phyloP scores from a whole-genome alignment of 2,329 filamentous ascomycete species.

The Cladosporium sp. region DNA sequence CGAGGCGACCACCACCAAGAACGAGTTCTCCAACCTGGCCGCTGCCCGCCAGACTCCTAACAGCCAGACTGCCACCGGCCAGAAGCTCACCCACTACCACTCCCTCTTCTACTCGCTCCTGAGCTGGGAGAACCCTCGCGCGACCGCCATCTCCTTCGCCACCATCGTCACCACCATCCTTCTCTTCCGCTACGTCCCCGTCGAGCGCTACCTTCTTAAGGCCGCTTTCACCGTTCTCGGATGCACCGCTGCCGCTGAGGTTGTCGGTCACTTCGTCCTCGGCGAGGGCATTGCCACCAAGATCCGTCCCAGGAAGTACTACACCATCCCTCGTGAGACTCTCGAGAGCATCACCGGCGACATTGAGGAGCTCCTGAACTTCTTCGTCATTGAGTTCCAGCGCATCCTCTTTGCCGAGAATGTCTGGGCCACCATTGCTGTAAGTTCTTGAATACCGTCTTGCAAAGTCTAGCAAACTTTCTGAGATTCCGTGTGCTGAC shows the following conservation, averaged over 20 bases:
- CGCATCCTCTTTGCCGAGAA: conserved; percentile 64
- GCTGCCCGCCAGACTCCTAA: conserved; percentile 50
- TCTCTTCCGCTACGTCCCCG: conserved; percentile 58
- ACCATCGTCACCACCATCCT: conserved; percentile 57
- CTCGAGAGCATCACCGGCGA: conserved; percentile 59
- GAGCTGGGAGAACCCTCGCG: conserved; percentile 64
- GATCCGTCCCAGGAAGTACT: conserved; percentile 62
- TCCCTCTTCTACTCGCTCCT: conserved; percentile 63
- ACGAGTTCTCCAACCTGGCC: conserved; percentile 57
- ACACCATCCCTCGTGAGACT: conserved; percentile 61
- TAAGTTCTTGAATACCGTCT: conserved; percentile 35
- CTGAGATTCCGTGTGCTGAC: conserved; percentile 17
- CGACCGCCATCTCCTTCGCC: conserved; percentile 58
- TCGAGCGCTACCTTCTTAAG: conserved; percentile 60
- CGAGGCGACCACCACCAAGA: conserved; percentile 52
- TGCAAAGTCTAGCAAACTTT: background rate
- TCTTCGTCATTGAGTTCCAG: conserved; percentile 66
- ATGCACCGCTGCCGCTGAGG: conserved; percentile 54
- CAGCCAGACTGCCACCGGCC: conserved; percentile 54
- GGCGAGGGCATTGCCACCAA: conserved; percentile 57
- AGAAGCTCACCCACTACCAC: conserved; percentile 63
- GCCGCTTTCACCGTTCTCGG: conserved; percentile 56
- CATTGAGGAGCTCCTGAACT: conserved; percentile 62
- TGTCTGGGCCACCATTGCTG: conserved; percentile 55
- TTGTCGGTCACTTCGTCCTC: conserved; percentile 52